Evolutionary conservation across 257 asterid genomes (phyloP).

Genomic region (Anisodus tanguticus): DNA sequence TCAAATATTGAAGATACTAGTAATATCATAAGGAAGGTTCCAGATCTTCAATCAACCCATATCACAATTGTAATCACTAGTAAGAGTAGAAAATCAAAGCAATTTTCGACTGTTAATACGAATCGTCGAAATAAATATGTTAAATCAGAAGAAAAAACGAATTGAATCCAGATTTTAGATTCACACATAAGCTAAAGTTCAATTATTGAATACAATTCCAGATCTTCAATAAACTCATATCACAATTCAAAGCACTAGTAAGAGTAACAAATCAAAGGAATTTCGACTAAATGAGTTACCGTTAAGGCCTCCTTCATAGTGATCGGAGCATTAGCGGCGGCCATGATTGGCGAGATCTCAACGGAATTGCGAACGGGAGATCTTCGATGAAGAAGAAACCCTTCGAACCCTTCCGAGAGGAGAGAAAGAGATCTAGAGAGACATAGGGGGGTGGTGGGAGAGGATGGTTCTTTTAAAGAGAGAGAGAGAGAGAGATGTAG

Average conservation of each 20-base stretch:
- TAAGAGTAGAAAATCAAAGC: background rate
- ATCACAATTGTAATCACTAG: background rate
- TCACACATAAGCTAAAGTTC: no score
- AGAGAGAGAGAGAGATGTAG: background rate
- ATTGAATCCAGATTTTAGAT: no score
- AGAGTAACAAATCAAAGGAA: no score
- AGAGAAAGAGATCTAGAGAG: constrained; percentile 37
- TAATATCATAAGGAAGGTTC: background rate
- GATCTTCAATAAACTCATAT: no score
- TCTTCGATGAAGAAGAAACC: constrained; percentile 46
- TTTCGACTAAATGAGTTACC: background rate
- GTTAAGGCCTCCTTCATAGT: constrained; percentile 83
- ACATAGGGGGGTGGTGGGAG: background rate
- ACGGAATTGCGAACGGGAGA: constrained; percentile 46
- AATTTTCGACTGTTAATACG: background rate
- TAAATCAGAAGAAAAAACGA: no score
- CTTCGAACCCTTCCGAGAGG: constrained; percentile 43
- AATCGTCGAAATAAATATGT: background rate
- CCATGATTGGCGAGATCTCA: constrained; percentile 65
- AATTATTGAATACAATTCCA: no score
- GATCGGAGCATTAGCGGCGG: constrained; percentile 99
- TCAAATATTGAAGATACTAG: background rate
- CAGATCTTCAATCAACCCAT: background rate
- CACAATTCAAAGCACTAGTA: no score
- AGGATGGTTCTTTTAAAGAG: constrained; percentile 26